These are phyloP conservation scores for Borealophlyctis nickersoniae DNA, from an alignment of 192 early-diverging fungal genomes.

Conservation along the genomic window DNA sequence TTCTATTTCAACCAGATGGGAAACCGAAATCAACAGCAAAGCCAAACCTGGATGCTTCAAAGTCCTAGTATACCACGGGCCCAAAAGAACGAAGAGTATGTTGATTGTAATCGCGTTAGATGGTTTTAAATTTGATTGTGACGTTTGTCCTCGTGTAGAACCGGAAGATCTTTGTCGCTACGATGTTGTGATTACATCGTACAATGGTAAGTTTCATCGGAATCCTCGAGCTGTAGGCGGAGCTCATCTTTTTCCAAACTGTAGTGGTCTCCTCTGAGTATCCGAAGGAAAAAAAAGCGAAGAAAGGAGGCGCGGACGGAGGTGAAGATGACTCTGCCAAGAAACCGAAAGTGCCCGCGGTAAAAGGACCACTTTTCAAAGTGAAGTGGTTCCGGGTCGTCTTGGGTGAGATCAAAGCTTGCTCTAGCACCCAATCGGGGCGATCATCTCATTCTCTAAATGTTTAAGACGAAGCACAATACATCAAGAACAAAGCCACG, in stretches of 20 bases:
- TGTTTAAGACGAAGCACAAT: conserved; percentile 43
- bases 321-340: conserved; percentile 13
- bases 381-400: conserved; percentile 34
- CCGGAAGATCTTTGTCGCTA: conserved; percentile 52
- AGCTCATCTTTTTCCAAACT: not conserved
- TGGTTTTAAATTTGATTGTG: not conserved
- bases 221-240: not conserved
- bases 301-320: conserved; percentile 2
- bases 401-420: conserved; percentile 14
- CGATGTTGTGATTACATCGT: conserved; percentile 49
- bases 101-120: not conserved
- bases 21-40: conserved; percentile 59
- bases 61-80: conserved; percentile 65
- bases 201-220: conserved; percentile 3
- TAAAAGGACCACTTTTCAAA: conserved; percentile 30
- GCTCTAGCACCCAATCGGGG: no score
- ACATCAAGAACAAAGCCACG: conserved; percentile 40
- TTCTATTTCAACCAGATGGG: conserved; percentile 54
- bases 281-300: conserved; percentile 24
- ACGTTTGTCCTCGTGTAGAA: conserved; percentile 17
- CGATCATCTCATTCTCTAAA: no score
- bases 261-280: conserved; percentile 33
- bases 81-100: conserved; percentile 35
- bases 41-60: conserved; percentile 47
- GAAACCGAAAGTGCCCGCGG: conserved; percentile 7